Conservation (phyloP, 768 basidiomycete genomes). For the Phylloporus scabripes region DNA sequence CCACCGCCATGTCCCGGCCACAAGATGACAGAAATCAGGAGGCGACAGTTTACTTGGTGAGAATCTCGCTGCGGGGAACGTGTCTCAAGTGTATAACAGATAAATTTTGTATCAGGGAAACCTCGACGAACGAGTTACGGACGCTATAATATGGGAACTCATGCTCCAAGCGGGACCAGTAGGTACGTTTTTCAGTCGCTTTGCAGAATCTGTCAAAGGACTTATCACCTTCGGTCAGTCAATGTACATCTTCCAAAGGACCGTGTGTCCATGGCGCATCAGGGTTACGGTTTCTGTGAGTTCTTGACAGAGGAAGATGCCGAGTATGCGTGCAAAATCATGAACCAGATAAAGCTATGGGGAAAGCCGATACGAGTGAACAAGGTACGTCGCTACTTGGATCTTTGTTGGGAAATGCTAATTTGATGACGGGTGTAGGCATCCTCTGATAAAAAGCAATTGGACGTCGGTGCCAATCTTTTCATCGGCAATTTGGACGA, state of each 20-base stretch:
- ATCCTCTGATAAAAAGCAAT: slow-evolving; percentile 95
- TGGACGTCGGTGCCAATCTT: slow-evolving; percentile 96
- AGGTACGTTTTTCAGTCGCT: slow-evolving; percentile 48
- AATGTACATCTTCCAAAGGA: slow-evolving; percentile 99
- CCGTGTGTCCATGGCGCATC: slow-evolving; percentile 95
- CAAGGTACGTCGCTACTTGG: slow-evolving; percentile 59
- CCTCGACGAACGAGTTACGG: slow-evolving; percentile 90
- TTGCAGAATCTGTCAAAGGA: not conserved
- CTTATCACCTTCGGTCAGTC: slow-evolving; percentile 41
- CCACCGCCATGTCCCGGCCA: slow-evolving; percentile 38
- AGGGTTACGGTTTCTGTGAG: slow-evolving; percentile 99
- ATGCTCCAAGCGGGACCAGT: slow-evolving; percentile 99
- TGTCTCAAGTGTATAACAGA: not conserved
- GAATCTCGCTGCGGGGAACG: not conserved
- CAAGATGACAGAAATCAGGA: slow-evolving; percentile 91
- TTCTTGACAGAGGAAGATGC: slow-evolving; percentile 98
- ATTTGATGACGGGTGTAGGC: slow-evolving; percentile 49
- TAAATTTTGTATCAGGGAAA: slow-evolving; percentile 65
- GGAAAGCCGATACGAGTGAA: slow-evolving; percentile 98
- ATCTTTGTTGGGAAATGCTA: not conserved
- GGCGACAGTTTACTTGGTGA: slow-evolving; percentile 81
- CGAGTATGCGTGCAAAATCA: slow-evolving; percentile 99
- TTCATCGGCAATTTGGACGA: slow-evolving; percentile 96
- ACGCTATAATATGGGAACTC: slow-evolving; percentile 94
- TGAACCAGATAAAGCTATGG: slow-evolving; percentile 99